These are phyloP conservation scores for Fusarium aywerte DNA, from an alignment of 2,329 filamentous ascomycete species.

Conservation along the genomic window DNA sequence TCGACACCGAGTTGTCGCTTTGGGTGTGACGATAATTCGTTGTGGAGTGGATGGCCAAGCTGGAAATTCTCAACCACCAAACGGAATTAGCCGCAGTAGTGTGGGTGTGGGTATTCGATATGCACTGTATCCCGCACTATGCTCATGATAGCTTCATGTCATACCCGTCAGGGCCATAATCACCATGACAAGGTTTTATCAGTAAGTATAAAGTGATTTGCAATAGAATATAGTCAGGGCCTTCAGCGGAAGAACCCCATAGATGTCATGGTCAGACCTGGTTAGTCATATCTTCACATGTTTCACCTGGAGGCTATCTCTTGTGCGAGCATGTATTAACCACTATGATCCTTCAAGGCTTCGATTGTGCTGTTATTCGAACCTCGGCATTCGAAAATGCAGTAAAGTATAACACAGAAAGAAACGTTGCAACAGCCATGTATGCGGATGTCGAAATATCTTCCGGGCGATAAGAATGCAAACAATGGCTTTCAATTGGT, in stretches of 20 bases:
- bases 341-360: too few species aligned
- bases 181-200: not conserved
- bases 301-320: too few species aligned
- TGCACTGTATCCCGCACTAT: conserved; percentile 32
- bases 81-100: conserved; percentile 36
- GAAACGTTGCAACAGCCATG: not conserved
- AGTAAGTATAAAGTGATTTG: too few species aligned
- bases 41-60: conserved; percentile 38
- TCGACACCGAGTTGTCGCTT: conserved; percentile 40
- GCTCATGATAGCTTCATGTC: conserved; percentile 28
- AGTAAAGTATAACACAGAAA: not conserved
- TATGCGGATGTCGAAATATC: not conserved
- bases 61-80: conserved; percentile 46
- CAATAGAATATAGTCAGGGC: accelerated
- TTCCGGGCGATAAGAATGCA: not conserved
- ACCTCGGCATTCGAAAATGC: not conserved
- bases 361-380: too few species aligned
- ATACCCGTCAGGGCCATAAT: not conserved
- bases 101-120: not conserved
- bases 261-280: not conserved
- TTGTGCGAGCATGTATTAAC: not conserved
- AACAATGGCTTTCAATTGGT: not conserved
- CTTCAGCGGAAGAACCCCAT: too few species aligned
- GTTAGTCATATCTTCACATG: too few species aligned
- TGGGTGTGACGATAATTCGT: conserved; percentile 42